Percentiles rank a stretch among this genome's conserved stretches.
Evolutionary conservation across 73 alveolate genomes (phyloP).

Genomic region (Tetrahymena borealis): DNA sequence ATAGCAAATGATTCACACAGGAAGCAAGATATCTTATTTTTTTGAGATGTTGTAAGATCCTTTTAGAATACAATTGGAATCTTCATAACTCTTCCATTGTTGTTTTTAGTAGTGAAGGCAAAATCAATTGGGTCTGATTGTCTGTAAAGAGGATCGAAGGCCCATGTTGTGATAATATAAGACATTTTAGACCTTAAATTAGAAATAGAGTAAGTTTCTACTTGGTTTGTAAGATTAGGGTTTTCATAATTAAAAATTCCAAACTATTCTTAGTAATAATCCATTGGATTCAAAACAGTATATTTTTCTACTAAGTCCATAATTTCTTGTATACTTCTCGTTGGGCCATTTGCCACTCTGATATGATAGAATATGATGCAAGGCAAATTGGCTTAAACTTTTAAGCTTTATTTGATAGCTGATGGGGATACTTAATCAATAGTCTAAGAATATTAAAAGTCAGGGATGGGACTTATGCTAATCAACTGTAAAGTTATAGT

Average conservation of each 20-base stretch:
- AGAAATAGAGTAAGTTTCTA: background rate
- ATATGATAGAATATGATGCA: background rate
- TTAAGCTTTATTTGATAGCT: background rate
- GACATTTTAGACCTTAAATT: background rate
- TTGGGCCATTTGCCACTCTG: background rate
- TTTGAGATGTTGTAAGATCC: background rate
- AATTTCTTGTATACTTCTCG: background rate
- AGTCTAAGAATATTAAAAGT: background rate
- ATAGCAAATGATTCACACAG: background rate
- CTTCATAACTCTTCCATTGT: background rate
- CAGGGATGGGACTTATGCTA: background rate
- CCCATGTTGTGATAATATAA: background rate
- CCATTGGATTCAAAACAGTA: background rate
- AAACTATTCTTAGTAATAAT: background rate
- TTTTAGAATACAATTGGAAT: background rate
- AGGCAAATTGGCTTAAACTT: background rate
- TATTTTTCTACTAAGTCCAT: background rate
- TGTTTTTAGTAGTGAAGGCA: background rate
- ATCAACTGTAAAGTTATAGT: background rate
- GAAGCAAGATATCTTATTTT: background rate
- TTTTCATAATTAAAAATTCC: background rate
- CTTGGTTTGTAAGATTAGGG: background rate
- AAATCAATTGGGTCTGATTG: background rate
- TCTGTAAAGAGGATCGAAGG: background rate
- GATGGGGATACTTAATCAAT: background rate